Conservation (phyloP, 1,139 yeast genomes). For the Pichia sp. region DNA sequence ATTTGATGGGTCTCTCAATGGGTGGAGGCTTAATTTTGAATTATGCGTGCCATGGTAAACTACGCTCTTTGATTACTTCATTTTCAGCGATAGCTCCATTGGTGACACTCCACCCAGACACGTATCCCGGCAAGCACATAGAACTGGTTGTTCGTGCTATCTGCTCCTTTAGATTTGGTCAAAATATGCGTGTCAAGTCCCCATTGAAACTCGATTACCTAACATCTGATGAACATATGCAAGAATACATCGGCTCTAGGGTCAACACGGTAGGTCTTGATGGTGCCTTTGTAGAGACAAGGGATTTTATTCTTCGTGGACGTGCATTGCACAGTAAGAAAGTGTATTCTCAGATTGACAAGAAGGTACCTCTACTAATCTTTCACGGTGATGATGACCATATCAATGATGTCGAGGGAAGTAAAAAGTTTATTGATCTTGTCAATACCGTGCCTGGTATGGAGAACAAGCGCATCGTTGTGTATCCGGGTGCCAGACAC, state of each 20-base stretch:
- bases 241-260: conserved; percentile 31
- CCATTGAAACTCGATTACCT: conserved; percentile 47
- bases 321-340: conserved; percentile 38
- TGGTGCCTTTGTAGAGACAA: conserved; percentile 45
- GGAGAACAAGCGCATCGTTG: conserved; percentile 18
- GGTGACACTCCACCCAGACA: conserved; percentile 48
- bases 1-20: conserved; percentile 86
- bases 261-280: conserved; percentile 19
- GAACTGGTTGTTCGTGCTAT: conserved; percentile 40
- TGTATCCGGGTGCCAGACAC: conserved; percentile 35
- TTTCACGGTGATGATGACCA: conserved; percentile 47
- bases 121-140: conserved; percentile 48
- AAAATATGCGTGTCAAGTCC: conserved; percentile 45
- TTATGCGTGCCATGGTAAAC: conserved; percentile 63
- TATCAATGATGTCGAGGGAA: conserved; percentile 51
- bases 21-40: conserved; percentile 82
- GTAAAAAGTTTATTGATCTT: conserved; percentile 40
- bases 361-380: conserved; percentile 39
- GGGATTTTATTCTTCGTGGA: conserved; percentile 66
- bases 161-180: conserved; percentile 41
- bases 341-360: conserved; percentile 37
- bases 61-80: conserved; percentile 46
- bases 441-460: conserved; percentile 31
- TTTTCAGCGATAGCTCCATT: conserved; percentile 64
- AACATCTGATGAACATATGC: conserved; percentile 47